These are phyloP conservation scores for Clarkia xantiana DNA, from an alignment of 345 rosid species.

Conservation along the genomic window DNA sequence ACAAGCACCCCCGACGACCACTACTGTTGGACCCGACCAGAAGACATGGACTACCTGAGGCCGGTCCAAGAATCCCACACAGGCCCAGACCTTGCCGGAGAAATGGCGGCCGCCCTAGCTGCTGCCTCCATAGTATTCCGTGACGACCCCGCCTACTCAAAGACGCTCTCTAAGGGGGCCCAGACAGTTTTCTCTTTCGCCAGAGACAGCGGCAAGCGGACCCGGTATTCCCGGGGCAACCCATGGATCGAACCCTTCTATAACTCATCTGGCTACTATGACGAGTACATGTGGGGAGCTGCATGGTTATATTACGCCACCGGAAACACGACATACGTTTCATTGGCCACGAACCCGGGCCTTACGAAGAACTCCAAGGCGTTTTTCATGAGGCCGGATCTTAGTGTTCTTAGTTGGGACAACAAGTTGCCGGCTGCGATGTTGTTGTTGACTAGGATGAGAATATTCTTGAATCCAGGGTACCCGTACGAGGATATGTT, in stretches of 20 bases:
- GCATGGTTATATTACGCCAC: constrained; percentile 85
- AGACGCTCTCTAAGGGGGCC: constrained; percentile 48
- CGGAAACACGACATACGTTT: constrained; percentile 46
- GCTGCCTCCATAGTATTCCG: constrained; percentile 72
- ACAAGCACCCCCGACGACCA: constrained; percentile 57
- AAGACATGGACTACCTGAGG: constrained; percentile 63
- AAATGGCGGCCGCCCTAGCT: constrained; percentile 63
- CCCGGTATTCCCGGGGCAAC: constrained; percentile 29
- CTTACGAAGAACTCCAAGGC: constrained; percentile 44
- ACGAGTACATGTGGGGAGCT: constrained; percentile 79
- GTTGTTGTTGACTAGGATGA: constrained; percentile 62
- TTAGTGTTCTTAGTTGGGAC: constrained; percentile 52
- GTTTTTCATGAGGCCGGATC: constrained; percentile 21
- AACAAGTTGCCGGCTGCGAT: constrained; percentile 85
- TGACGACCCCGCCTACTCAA: constrained; percentile 34
- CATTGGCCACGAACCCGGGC: constrained; percentile 40
- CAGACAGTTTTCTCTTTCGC: constrained; percentile 42
- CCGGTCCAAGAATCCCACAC: constrained; percentile 21
- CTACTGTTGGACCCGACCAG: constrained; percentile 70
- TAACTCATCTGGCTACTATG: constrained; percentile 61
- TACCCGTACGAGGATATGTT: constrained; percentile 83
- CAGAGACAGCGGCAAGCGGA: constrained; percentile 32
- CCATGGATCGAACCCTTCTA: constrained; percentile 31
- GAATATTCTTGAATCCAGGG: constrained; percentile 62
- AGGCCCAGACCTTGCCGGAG: constrained; percentile 60